These are phyloP conservation scores for Gnomoniopsis smithogilvyi DNA, from an alignment of 2,329 filamentous ascomycete species.

Conservation along the genomic window DNA sequence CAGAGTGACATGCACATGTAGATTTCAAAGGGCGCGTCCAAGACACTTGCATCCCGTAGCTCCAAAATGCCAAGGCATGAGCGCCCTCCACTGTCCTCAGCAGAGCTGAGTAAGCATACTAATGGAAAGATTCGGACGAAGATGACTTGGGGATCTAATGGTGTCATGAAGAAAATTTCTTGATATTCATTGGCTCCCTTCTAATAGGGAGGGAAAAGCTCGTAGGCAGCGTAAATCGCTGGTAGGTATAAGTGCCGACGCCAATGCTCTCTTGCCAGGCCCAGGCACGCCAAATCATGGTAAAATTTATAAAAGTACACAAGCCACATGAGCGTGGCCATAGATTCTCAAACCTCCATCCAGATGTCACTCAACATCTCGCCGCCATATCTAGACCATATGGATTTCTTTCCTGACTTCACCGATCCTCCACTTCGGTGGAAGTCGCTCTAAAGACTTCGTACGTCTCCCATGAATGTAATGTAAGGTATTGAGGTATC, in stretches of 20 bases:
- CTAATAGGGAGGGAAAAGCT: not conserved
- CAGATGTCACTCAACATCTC: not conserved
- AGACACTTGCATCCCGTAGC: too few species aligned
- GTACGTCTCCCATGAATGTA: constrained; percentile 3
- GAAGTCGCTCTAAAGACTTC: not conserved
- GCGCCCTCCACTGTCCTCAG: too few species aligned
- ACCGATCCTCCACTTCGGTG: not conserved
- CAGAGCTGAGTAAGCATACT: too few species aligned
- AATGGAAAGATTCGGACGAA: too few species aligned
- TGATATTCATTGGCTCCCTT: not conserved
- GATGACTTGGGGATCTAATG: not conserved
- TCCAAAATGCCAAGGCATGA: too few species aligned
- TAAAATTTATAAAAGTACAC: constrained; percentile 6
- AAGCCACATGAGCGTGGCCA: not conserved
- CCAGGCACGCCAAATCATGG: not conserved
- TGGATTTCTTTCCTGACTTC: not conserved
- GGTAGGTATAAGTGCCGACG: not conserved
- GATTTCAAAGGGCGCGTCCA: too few species aligned
- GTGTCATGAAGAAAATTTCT: not conserved
- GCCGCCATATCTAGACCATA: not conserved
- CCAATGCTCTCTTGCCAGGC: not conserved
- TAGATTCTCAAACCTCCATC: not conserved
- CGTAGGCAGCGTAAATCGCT: not conserved
- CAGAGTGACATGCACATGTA: too few species aligned
- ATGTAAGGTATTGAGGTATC: constrained; percentile 15